Evolutionary conservation across 148 eudicot species (phyloP).

Genomic region (Chenopodium quinoa): DNA sequence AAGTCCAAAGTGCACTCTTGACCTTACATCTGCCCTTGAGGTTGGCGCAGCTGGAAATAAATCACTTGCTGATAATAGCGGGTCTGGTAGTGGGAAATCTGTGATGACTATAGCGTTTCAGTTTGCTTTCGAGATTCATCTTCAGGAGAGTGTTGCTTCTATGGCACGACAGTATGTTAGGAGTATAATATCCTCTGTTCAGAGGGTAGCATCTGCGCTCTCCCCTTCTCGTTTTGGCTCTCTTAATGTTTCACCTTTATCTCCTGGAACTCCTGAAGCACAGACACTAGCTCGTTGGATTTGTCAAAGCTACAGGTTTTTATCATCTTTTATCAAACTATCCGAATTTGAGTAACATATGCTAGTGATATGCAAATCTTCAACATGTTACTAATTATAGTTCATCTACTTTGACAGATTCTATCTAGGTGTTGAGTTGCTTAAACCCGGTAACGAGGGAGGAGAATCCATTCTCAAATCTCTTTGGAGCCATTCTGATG

Average conservation of each 20-base stretch:
- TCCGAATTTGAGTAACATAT: background rate
- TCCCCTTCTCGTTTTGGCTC: constrained; percentile 58
- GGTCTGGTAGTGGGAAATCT: constrained; percentile 50
- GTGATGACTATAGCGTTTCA: constrained; percentile 89
- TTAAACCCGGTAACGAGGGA: constrained; percentile 49
- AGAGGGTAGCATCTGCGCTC: constrained; percentile 70
- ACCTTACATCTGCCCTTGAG: constrained; percentile 88
- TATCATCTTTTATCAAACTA: background rate
- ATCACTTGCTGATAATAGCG: constrained; percentile 31
- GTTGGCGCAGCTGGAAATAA: constrained; percentile 57
- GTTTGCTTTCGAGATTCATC: constrained; percentile 72
- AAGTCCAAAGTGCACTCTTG: constrained; percentile 86
- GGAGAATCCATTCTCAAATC: constrained; percentile 48
- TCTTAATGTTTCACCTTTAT: constrained; percentile 32
- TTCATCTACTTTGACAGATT: constrained; percentile 33
- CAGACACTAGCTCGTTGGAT: constrained; percentile 80
- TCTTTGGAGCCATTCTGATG: constrained; percentile 60
- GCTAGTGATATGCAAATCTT: background rate
- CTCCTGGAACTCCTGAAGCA: constrained; percentile 71
- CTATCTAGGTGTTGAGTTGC: constrained; percentile 62
- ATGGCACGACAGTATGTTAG: constrained; percentile 84
- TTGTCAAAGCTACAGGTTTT: constrained; percentile 66
- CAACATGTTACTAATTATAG: background rate
- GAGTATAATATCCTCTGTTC: constrained; percentile 70
- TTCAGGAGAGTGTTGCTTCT: constrained; percentile 65